These are phyloP conservation scores for Populus simonii DNA, from an alignment of 345 rosid genomes.

Conservation along the genomic window DNA sequence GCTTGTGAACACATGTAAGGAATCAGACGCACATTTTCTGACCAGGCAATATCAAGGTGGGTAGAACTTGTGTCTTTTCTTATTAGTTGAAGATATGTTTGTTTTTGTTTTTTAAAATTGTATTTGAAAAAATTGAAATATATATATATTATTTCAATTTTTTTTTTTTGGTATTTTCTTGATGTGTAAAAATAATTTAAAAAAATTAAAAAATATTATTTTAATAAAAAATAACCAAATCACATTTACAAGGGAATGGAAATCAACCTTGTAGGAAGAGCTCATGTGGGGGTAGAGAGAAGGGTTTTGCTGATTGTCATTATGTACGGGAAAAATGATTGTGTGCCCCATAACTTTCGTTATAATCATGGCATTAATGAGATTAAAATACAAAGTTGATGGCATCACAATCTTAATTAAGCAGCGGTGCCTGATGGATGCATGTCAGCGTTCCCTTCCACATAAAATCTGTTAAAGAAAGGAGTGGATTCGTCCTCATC, in stretches of 20 bases:
- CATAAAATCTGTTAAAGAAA: too few species aligned
- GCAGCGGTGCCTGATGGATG: not conserved
- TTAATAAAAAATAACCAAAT: too few species aligned
- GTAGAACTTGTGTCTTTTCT: not conserved
- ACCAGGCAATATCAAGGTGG: not conserved
- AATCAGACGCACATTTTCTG: not conserved
- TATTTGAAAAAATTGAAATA: too few species aligned
- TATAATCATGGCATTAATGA: not conserved
- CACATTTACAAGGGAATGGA: too few species aligned
- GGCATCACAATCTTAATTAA: not conserved
- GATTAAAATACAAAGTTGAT: not conserved
- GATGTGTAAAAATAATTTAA: too few species aligned
- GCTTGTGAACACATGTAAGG: not conserved
- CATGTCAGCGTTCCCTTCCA: not conserved
- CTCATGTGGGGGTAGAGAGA: not conserved
- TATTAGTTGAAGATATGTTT: too few species aligned
- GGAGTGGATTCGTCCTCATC: not conserved
- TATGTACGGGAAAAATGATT: too few species aligned
- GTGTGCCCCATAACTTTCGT: not conserved
- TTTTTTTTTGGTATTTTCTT: too few species aligned
- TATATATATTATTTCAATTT: too few species aligned
- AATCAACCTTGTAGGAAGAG: not conserved
- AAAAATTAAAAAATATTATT: too few species aligned
- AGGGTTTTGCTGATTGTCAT: too few species aligned
- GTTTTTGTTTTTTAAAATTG: too few species aligned